Conservation (phyloP, 2,329 filamentous ascomycete genomes). For the Hysterium pulicare region DNA sequence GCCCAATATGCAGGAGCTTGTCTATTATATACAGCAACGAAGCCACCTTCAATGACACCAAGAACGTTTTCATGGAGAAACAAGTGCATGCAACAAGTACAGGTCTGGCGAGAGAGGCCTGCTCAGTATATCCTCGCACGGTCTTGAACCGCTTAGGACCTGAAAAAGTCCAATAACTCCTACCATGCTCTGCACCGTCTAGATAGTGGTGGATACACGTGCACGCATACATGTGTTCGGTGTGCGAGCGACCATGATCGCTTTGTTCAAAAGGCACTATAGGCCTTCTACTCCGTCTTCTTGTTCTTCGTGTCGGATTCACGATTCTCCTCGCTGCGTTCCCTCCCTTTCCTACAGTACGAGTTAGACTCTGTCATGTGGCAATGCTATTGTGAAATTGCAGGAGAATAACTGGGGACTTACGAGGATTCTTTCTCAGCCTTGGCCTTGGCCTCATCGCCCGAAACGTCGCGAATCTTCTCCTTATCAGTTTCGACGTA, state of each 20-base stretch:
- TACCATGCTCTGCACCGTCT: background rate
- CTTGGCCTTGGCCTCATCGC: slow-evolving; percentile 48
- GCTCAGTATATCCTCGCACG: slow-evolving; percentile 16
- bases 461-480: slow-evolving; percentile 65
- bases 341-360: too few relatives aligned
- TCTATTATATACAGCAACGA: slow-evolving; percentile 36
- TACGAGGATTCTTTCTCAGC: slow-evolving; percentile 20
- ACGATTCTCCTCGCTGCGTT: too few relatives aligned
- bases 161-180: background rate
- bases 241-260: too few relatives aligned
- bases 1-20: slow-evolving; percentile 28
- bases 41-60: too few relatives aligned
- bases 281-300: too few relatives aligned
- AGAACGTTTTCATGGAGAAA: too few relatives aligned
- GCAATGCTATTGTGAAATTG: too few relatives aligned
- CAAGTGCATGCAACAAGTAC: slow-evolving; percentile 7
- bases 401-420: too few relatives aligned
- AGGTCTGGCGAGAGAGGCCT: slow-evolving; percentile 14
- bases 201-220: background rate
- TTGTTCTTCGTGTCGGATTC: too few relatives aligned
- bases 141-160: background rate
- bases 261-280: too few relatives aligned
- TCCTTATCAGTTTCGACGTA: slow-evolving; percentile 42
- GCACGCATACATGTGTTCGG: too few relatives aligned
- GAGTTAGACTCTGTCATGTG: too few relatives aligned